Evolutionary conservation across 345 rosid species (phyloP).

Genomic region (Aethionema arabicum): DNA sequence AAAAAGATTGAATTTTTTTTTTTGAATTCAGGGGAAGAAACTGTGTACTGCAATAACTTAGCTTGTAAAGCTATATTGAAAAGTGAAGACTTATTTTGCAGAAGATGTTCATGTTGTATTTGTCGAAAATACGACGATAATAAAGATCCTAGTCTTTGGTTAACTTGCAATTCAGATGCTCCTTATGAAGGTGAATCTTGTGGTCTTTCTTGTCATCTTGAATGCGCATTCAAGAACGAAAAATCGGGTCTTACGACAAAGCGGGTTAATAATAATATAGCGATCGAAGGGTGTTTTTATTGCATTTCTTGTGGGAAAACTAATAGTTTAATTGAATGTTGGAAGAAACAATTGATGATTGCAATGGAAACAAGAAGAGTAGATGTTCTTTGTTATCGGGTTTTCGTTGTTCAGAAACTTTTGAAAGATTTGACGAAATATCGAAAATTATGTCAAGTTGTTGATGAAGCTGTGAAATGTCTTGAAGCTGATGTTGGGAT

Average conservation of each 20-base stretch:
- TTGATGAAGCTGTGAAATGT: conserved; percentile 52
- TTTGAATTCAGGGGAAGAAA: conserved; percentile 30
- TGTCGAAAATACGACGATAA: conserved; percentile 74
- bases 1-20: too few relatives aligned
- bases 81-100: conserved; percentile 58
- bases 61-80: conserved; percentile 61
- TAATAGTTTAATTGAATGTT: conserved; percentile 60
- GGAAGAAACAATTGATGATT: conserved; percentile 66
- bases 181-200: conserved; percentile 48
- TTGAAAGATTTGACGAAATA: conserved; percentile 49
- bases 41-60: conserved; percentile 52
- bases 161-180: conserved; percentile 65
- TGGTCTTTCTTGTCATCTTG: conserved; percentile 72
- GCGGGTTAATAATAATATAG: conserved; percentile 12
- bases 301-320: conserved; percentile 67
- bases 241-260: conserved; percentile 48
- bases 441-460: conserved; percentile 42
- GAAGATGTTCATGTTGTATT: conserved; percentile 82
- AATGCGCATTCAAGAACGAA: conserved; percentile 59
- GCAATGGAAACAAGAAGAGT: conserved; percentile 88
- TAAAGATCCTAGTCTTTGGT: conserved; percentile 86
- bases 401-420: conserved; percentile 57
- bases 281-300: conserved; percentile 60
- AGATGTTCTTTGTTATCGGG: conserved; percentile 66
- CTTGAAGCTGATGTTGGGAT: conserved; percentile 71